These are phyloP conservation scores for Aspergillus heteromorphus DNA, from an alignment of 495 filamentous ascomycete species.

Conservation along the genomic window DNA sequence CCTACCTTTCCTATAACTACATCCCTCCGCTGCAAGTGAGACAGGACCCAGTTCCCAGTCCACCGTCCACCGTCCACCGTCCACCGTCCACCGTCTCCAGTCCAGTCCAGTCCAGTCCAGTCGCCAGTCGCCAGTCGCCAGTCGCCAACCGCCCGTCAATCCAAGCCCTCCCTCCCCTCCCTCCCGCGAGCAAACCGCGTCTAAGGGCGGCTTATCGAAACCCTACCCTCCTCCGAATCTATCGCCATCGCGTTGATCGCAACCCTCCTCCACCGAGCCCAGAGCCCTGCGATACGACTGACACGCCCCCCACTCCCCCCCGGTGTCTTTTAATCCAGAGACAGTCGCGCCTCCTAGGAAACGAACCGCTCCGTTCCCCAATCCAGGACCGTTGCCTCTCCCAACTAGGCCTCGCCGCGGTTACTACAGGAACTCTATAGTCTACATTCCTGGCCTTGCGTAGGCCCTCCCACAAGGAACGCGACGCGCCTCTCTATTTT, in stretches of 20 bases:
- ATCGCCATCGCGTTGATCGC: neutral
- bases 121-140: conserved; percentile 3
- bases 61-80: conserved; percentile 7
- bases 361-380: conserved; percentile 4
- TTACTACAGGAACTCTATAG: conserved; percentile 37
- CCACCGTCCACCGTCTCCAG: no score
- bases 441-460: conserved; percentile 45
- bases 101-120: no score
- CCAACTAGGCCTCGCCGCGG: conserved; percentile 6
- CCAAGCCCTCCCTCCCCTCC: neutral
- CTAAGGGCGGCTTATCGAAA: conserved; percentile 17
- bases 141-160: neutral
- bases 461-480: conserved; percentile 29
- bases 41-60: conserved; percentile 19
- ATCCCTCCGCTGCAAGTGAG: conserved; percentile 30
- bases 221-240: conserved; percentile 1
- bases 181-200: conserved; percentile 16
- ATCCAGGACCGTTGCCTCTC: conserved; percentile 16
- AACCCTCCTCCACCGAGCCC: conserved; percentile 1
- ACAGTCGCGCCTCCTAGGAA: conserved; percentile 21
- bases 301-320: neutral
- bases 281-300: no score
- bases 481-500: conserved; percentile 31
- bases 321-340: conserved; percentile 19
- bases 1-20: conserved; percentile 20